A percentile compares a stretch with the other conserved stretches of the same genome.
These are phyloP conservation scores for Begonia loranthoides DNA, from an alignment of 306 rosid genomes.

Conservation along the genomic window DNA sequence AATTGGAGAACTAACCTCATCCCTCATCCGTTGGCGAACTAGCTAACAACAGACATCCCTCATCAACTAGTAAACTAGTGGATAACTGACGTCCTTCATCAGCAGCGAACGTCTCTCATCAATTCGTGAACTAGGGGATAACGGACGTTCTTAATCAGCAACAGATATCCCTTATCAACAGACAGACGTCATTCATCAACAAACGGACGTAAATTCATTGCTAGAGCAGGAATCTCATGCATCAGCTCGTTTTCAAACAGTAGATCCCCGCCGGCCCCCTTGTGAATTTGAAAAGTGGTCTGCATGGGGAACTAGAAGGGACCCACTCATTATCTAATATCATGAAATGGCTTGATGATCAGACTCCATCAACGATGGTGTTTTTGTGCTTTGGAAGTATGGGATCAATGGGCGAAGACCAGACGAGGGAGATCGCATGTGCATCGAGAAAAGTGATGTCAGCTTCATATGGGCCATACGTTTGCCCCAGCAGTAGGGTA, in stretches of 20 bases:
- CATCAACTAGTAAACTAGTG: no score
- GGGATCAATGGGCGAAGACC: constrained; percentile 12
- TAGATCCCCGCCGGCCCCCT: constrained; percentile 15
- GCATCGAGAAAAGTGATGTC: constrained; percentile 8
- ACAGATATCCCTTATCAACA: no score
- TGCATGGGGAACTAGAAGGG: constrained; percentile 39
- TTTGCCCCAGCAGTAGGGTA: background rate
- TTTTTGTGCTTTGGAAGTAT: constrained; percentile 31
- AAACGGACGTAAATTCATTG: constrained; percentile 7
- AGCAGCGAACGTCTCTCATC: no score
- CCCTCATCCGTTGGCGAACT: no score
- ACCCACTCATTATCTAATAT: background rate
- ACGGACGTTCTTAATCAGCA: no score
- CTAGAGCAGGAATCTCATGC: constrained; percentile 1
- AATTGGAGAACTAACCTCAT: no score
- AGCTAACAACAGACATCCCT: no score
- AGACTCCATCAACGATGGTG: constrained; percentile 38
- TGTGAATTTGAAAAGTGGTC: no score
- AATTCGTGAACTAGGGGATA: constrained; percentile 7
- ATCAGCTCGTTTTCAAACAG: background rate
- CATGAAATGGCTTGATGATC: constrained; percentile 25
- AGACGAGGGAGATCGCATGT: constrained; percentile 12
- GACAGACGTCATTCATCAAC: no score
- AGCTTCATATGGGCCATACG: constrained; percentile 17
- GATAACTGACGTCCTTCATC: no score